Percentiles rank a stretch among this genome's conserved stretches.
Conservation (phyloP, 1,139 yeast species). For the Ashbya aceris region DNA sequence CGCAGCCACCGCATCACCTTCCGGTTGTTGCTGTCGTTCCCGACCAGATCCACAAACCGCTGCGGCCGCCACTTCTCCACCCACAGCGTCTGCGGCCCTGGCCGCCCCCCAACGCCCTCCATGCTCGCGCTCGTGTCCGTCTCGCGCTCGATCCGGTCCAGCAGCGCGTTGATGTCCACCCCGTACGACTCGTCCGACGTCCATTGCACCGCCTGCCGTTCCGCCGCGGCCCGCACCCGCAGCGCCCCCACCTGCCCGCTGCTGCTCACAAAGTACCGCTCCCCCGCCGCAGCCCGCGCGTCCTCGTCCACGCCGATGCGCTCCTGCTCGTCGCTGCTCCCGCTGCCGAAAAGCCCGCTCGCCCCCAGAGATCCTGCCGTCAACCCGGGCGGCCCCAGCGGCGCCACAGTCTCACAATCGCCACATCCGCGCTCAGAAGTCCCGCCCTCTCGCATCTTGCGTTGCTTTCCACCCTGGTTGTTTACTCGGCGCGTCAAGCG, state of each 20-base stretch:
- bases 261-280: neutral
- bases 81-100: constrained; percentile 36
- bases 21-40: constrained; percentile 75
- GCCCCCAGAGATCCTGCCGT: neutral
- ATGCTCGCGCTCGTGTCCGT: neutral
- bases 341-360: neutral
- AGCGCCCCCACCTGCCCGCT: constrained; percentile 1
- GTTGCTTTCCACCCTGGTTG: too few species aligned
- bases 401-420: too few species aligned
- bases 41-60: constrained; percentile 61
- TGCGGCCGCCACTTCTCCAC: constrained; percentile 81
- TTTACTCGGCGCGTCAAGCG: too few species aligned
- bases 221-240: neutral
- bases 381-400: too few species aligned
- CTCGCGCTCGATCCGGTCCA: constrained; percentile 25
- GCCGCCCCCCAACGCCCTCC: neutral
- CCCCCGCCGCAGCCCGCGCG: too few species aligned
- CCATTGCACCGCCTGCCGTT: constrained; percentile 13
- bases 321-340: too few species aligned
- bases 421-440: too few species aligned
- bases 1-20: constrained; percentile 67
- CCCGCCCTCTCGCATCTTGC: too few species aligned
- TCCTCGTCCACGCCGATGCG: too few species aligned
- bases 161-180: constrained; percentile 30
- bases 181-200: constrained; percentile 29